These are phyloP conservation scores for Metroxylon sagu DNA, from an alignment of 176 grass and related monocot genomes.

Conservation along the genomic window DNA sequence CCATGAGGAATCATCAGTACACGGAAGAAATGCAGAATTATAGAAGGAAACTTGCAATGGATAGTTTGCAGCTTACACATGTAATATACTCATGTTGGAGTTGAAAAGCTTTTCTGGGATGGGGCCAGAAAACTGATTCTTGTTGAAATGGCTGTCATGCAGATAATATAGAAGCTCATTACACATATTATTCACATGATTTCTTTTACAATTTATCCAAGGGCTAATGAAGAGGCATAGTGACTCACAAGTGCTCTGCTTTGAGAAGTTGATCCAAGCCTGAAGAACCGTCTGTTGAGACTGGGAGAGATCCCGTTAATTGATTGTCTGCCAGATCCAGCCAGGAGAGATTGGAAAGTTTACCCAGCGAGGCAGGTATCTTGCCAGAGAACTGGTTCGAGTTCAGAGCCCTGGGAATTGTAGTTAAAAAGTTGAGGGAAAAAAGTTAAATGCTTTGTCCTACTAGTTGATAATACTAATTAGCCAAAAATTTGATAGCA, in stretches of 20 bases:
- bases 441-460: no score
- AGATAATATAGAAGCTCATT: not conserved
- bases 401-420: slow-evolving; percentile 27
- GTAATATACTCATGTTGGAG: slow-evolving; percentile 29
- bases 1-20: slow-evolving; percentile 13
- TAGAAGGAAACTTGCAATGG: not conserved
- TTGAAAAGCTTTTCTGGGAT: slow-evolving; percentile 29
- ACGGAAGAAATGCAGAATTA: not conserved
- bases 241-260: slow-evolving; percentile 34
- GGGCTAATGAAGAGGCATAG: slow-evolving; percentile 1
- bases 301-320: slow-evolving; percentile 31
- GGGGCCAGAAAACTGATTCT: slow-evolving; percentile 23
- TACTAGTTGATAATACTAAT: no score
- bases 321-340: slow-evolving; percentile 38
- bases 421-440: no score
- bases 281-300: slow-evolving; percentile 28
- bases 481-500: slow-evolving; percentile 3
- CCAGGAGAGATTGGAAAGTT: slow-evolving; percentile 31
- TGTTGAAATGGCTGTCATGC: slow-evolving; percentile 38
- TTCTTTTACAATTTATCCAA: no score
- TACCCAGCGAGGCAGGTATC: slow-evolving; percentile 39
- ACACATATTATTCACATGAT: no score
- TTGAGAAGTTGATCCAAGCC: slow-evolving; percentile 33
- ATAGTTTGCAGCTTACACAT: slow-evolving; percentile 30
- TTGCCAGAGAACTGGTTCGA: slow-evolving; percentile 34